Evolutionary conservation across 768 basidiomycete genomes (phyloP).

Genomic region (Termitomyces sp.): DNA sequence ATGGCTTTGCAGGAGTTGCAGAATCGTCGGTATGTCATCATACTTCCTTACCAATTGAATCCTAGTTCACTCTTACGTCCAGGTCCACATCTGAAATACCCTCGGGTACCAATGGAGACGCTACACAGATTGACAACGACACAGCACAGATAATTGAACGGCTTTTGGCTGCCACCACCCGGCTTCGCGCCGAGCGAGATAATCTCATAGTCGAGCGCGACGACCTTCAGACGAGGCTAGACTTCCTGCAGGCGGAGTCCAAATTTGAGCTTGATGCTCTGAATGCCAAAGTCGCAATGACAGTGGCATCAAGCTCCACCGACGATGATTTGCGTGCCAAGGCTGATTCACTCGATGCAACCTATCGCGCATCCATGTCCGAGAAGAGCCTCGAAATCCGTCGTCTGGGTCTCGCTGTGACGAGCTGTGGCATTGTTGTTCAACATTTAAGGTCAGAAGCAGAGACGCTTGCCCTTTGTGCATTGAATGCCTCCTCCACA

Average conservation of each 20-base stretch:
- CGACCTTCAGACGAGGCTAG: slow-evolving; percentile 51
- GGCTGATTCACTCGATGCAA: slow-evolving; percentile 22
- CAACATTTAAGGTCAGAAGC: slow-evolving; percentile 28
- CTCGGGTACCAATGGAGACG: background rate
- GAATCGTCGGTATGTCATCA: slow-evolving; percentile 16
- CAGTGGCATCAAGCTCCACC: slow-evolving; percentile 17
- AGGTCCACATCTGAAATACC: background rate
- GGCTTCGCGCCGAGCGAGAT: slow-evolving; percentile 65
- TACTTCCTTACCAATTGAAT: background rate
- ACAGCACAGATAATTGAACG: slow-evolving; percentile 42
- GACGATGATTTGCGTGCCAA: slow-evolving; percentile 23
- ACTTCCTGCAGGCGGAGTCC: slow-evolving; percentile 66
- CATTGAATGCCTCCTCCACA: background rate
- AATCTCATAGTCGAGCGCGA: slow-evolving; percentile 53
- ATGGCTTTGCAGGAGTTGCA: slow-evolving; percentile 38
- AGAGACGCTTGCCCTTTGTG: slow-evolving; percentile 8
- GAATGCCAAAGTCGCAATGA: slow-evolving; percentile 38
- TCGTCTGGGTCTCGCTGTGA: slow-evolving; percentile 25
- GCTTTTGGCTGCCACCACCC: slow-evolving; percentile 57
- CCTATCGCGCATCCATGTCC: slow-evolving; percentile 13
- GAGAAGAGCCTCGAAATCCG: slow-evolving; percentile 25
- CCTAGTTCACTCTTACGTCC: background rate
- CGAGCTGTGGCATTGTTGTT: slow-evolving; percentile 34
- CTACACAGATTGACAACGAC: slow-evolving; percentile 19
- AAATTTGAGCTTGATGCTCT: slow-evolving; percentile 58